Percentiles rank a stretch among this genome's conserved stretches.
phyloP scores from a whole-genome alignment of 2,329 filamentous ascomycete genomes.

The Stagonosporopsis vannaccii region DNA sequence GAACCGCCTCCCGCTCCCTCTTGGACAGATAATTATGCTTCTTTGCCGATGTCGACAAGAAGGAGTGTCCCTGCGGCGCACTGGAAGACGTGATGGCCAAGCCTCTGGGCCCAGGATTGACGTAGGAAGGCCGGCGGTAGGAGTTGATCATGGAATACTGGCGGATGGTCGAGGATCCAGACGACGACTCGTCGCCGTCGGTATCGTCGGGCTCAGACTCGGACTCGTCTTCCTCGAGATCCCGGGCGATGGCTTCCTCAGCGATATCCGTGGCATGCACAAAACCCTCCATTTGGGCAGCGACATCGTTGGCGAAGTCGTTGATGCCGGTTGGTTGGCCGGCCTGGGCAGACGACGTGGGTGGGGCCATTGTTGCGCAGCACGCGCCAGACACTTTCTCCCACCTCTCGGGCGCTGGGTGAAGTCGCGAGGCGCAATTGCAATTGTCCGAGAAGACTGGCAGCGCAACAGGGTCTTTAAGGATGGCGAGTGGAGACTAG shows the following conservation, averaged over 20 bases:
- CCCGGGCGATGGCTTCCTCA: constrained; percentile 48
- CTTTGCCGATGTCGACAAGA: constrained; percentile 31
- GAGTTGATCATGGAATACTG: constrained; percentile 64
- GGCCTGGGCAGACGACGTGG: neutral
- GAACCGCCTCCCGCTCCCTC: constrained; percentile 61
- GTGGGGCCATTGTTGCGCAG: constrained; percentile 4
- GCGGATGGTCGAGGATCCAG: constrained; percentile 55
- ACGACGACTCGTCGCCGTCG: constrained; percentile 55
- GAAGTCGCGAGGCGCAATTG: neutral
- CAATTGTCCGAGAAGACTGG: neutral
- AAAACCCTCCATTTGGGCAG: constrained; percentile 43
- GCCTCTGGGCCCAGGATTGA: constrained; percentile 74
- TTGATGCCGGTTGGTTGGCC: constrained; percentile 4
- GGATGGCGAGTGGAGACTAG: constrained; percentile 15
- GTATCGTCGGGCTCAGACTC: constrained; percentile 60
- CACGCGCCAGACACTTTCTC: neutral
- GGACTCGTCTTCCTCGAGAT: constrained; percentile 53
- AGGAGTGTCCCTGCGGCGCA: constrained; percentile 48
- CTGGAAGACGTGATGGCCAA: constrained; percentile 71
- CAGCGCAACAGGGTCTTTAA: constrained; percentile 10
- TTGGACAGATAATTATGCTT: constrained; percentile 56
- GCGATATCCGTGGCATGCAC: constrained; percentile 44
- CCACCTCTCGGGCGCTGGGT: neutral
- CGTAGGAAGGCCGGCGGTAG: constrained; percentile 79
- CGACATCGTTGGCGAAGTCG: constrained; percentile 33